Evolutionary conservation across 129 eudicot genomes (phyloP).

Genomic region (Calendula officinalis): DNA sequence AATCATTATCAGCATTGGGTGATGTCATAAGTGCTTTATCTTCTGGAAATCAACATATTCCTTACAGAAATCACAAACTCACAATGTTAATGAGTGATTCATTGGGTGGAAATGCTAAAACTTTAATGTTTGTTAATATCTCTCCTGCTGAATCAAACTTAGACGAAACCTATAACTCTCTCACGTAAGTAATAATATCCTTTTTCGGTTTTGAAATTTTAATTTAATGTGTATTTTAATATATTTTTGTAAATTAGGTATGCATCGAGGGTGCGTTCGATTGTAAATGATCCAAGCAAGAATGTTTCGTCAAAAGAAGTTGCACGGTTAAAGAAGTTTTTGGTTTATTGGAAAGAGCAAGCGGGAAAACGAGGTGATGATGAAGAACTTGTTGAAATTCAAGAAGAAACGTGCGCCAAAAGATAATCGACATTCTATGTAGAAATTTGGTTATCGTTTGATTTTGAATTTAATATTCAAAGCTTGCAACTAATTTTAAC

Average conservation of each 20-base stretch:
- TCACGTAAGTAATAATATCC: constrained; percentile 52
- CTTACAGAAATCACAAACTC: constrained; percentile 89
- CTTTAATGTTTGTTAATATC: constrained; percentile 90
- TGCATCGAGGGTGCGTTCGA: constrained; percentile 94
- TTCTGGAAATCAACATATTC: constrained; percentile 86
- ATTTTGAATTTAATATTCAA: constrained; percentile 8
- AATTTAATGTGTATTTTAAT: not conserved
- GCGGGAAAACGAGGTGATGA: constrained; percentile 87
- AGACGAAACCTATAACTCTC: constrained; percentile 91
- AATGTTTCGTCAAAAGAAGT: constrained; percentile 95
- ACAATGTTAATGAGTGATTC: constrained; percentile 99
- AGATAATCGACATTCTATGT: constrained; percentile 84
- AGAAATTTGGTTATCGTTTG: constrained; percentile 12
- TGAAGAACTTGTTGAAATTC: constrained; percentile 90
- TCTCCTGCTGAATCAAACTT: constrained; percentile 93
- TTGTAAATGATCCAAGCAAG: constrained; percentile 93
- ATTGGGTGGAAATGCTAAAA: constrained; percentile 94
- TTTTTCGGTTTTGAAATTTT: not conserved
- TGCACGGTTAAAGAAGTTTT: constrained; percentile 72
- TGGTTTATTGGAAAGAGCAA: constrained; percentile 87
- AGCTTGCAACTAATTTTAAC: constrained; percentile 19
- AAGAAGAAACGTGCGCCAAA: constrained; percentile 69
- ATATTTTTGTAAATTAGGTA: constrained; percentile 38
- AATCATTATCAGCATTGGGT: constrained; percentile 95
- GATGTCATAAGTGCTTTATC: constrained; percentile 96